These are phyloP conservation scores for Dissophora globulifera DNA, from an alignment of 192 early-diverging fungal genomes.

Conservation along the genomic window DNA sequence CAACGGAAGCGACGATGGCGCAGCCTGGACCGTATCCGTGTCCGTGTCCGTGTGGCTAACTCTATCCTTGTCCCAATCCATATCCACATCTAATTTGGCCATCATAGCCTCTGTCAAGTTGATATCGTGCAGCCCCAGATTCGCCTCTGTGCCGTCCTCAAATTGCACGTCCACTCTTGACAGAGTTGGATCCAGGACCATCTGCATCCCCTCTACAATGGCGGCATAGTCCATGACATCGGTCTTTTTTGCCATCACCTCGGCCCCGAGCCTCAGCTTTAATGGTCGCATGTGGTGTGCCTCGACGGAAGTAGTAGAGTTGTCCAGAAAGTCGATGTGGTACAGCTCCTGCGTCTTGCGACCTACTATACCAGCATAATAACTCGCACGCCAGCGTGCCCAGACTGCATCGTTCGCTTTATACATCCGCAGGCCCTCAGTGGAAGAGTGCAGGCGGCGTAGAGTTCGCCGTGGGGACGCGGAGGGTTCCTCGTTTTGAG, in stretches of 20 bases:
- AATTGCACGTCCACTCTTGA: slow-evolving; percentile 32
- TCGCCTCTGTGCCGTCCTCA: slow-evolving; percentile 17
- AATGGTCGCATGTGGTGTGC: slow-evolving; percentile 26
- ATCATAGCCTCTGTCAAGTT: slow-evolving; percentile 22
- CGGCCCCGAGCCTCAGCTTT: slow-evolving; percentile 26
- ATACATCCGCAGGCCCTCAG: slow-evolving; percentile 11
- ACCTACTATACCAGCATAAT: slow-evolving; percentile 20
- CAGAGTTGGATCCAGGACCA: not conserved
- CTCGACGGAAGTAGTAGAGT: not conserved
- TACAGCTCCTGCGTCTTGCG: slow-evolving; percentile 10
- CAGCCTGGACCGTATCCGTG: too few species aligned
- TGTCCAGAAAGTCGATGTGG: slow-evolving; percentile 28
- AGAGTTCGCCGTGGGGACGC: slow-evolving; percentile 12
- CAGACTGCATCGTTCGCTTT: slow-evolving; percentile 29
- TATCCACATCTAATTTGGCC: slow-evolving; percentile 7
- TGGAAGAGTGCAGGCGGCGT: slow-evolving; percentile 12
- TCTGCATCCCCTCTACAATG: slow-evolving; percentile 25
- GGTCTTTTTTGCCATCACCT: slow-evolving; percentile 28
- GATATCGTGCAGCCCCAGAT: slow-evolving; percentile 14
- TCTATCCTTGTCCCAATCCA: too few species aligned
- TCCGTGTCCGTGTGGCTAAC: too few species aligned
- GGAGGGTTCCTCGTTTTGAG: not conserved
- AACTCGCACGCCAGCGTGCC: slow-evolving; percentile 28
- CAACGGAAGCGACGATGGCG: not conserved
- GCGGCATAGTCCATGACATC: slow-evolving; percentile 11